Percentiles rank a stretch among this genome's conserved stretches.
Conservation (phyloP, 441 rosid genomes). For the Biscutella laevigata region DNA sequence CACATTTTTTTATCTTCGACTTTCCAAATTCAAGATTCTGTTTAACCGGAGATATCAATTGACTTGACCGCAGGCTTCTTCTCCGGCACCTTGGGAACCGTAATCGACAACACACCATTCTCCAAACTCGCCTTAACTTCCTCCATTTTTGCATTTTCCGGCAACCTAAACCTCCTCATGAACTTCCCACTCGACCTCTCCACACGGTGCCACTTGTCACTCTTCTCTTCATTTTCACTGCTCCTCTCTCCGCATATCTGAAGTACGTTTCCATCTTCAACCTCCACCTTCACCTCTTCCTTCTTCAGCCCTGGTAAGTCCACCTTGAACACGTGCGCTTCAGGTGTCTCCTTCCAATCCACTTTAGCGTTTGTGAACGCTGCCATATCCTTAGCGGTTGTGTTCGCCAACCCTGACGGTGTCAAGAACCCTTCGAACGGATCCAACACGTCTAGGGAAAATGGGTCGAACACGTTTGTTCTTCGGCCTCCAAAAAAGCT, state of each 20-base stretch:
- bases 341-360: conserved; percentile 43
- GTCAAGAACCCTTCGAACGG: conserved; percentile 27
- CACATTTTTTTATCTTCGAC: neutral
- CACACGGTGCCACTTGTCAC: conserved; percentile 39
- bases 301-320: conserved; percentile 47
- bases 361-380: conserved; percentile 29
- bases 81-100: conserved; percentile 33
- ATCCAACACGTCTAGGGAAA: conserved; percentile 34
- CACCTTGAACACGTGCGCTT: conserved; percentile 45
- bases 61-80: conserved; percentile 38
- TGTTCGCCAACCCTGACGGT: neutral
- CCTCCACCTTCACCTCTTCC: conserved; percentile 44
- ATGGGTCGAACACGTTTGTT: conserved; percentile 34
- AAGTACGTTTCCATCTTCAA: conserved; percentile 34
- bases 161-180: conserved; percentile 42
- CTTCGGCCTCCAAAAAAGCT: conserved; percentile 25
- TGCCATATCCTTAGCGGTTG: conserved; percentile 12
- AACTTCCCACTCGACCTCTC: conserved; percentile 41
- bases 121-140: conserved; percentile 39
- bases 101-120: conserved; percentile 37
- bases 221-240: conserved; percentile 40
- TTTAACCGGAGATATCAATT: conserved; percentile 34
- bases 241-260: conserved; percentile 45
- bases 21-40: too few species aligned
- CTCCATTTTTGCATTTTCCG: conserved; percentile 36